A percentile compares a stretch with the other conserved stretches of the same genome.
Conservation (phyloP, 495 filamentous ascomycete genomes). For the Podospora pseudocomata region DNA sequence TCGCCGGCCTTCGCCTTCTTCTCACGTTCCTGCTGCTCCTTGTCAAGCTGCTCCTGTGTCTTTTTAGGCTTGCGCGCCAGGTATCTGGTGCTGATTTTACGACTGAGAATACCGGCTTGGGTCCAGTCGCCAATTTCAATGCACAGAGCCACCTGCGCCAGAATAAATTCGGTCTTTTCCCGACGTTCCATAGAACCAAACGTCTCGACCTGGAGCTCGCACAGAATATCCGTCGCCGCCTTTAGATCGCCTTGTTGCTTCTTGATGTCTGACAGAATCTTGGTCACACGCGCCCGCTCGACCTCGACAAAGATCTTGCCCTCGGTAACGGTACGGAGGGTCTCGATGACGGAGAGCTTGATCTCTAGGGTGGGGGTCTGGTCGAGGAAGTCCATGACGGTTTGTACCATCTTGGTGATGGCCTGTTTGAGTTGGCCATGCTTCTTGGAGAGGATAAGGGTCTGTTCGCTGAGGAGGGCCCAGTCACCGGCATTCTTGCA, state of each 20-base stretch:
- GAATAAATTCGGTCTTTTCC: constrained; percentile 97
- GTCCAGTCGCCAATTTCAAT: constrained; percentile 96
- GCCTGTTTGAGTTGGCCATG: constrained; percentile 99
- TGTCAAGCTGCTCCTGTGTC: constrained; percentile 78
- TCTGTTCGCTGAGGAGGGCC: constrained; percentile 91
- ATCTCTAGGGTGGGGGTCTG: constrained; percentile 71
- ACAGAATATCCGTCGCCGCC: constrained; percentile 85
- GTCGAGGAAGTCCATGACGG: constrained; percentile 87
- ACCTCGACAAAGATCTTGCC: constrained; percentile 99
- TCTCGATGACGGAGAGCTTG: constrained; percentile 91
- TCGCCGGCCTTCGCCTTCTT: constrained; percentile 67
- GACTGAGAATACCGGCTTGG: constrained; percentile 87
- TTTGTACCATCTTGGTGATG: constrained; percentile 97
- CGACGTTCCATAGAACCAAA: constrained; percentile 96
- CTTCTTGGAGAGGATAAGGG: constrained; percentile 94
- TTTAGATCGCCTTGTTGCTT: constrained; percentile 88
- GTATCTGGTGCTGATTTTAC: constrained; percentile 95
- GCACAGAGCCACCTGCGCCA: constrained; percentile 90
- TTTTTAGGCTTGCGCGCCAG: constrained; percentile 86
- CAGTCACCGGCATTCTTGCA: constrained; percentile 91
- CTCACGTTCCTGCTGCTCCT: constrained; percentile 79
- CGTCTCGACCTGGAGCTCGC: constrained; percentile 97
- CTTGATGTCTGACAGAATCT: constrained; percentile 94
- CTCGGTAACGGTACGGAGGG: constrained; percentile 91
- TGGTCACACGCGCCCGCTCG: constrained; percentile 90